These are phyloP conservation scores for Jaltomata sinuosa DNA, from an alignment of 257 asterid genomes.

Conservation along the genomic window DNA sequence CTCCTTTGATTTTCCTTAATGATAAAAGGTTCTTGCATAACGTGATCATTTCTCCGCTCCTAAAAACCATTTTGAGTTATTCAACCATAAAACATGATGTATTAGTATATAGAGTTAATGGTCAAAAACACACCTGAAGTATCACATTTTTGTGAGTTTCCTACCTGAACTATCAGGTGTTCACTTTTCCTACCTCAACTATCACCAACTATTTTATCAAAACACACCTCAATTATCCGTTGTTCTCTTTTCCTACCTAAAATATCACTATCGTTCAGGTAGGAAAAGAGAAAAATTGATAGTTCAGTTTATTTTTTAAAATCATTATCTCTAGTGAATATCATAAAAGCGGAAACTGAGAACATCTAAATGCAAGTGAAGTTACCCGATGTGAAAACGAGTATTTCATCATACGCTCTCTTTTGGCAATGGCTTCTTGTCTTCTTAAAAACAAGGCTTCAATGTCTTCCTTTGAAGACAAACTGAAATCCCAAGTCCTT, in stretches of 20 bases:
- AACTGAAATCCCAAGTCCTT: conserved; percentile 53
- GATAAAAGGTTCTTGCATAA: conserved; percentile 30
- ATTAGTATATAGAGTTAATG: no score
- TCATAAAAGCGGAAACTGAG: not conserved
- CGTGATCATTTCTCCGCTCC: conserved; percentile 52
- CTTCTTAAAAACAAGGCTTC: conserved; percentile 45
- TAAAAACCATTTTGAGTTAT: conserved; percentile 3
- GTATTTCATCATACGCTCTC: conserved; percentile 69
- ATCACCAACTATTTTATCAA: no score
- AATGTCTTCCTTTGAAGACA: conserved; percentile 37
- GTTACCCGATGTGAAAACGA: conserved; percentile 72
- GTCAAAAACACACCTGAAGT: no score
- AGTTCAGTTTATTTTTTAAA: no score
- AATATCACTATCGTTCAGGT: no score
- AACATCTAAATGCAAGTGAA: not conserved
- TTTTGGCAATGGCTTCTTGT: conserved; percentile 53
- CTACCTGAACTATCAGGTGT: no score
- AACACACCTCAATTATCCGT: no score
- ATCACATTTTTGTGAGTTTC: no score
- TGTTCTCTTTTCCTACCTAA: no score
- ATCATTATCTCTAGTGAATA: no score
- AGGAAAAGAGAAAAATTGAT: no score
- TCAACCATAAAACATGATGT: not conserved
- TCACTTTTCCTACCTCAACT: no score
- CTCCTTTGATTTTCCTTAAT: conserved; percentile 35